phyloP scores from a whole-genome alignment of 1,139 yeast genomes.

The Nakaseomyces sp. region DNA sequence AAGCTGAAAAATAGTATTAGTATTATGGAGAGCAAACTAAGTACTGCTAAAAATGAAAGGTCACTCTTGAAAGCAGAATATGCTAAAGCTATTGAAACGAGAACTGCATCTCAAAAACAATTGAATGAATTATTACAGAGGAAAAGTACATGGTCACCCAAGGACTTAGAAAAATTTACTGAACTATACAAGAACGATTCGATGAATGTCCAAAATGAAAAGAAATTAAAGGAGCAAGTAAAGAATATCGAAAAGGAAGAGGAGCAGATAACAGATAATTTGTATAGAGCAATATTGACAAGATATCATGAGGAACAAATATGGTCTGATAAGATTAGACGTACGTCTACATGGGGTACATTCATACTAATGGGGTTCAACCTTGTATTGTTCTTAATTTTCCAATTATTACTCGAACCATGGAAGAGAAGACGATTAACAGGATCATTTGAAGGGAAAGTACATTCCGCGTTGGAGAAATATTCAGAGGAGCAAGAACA shows the following conservation, averaged over 20 bases:
- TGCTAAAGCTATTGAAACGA: conserved; percentile 51
- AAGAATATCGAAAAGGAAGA: conserved; percentile 52
- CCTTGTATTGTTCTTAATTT: conserved; percentile 63
- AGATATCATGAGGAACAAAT: conserved; percentile 95
- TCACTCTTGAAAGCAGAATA: conserved; percentile 46
- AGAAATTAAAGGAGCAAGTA: conserved; percentile 42
- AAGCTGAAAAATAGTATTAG: conserved; percentile 56
- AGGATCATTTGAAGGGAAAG: conserved; percentile 74
- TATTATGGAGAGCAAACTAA: conserved; percentile 41
- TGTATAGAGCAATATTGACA: conserved; percentile 71
- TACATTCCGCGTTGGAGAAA: conserved; percentile 45
- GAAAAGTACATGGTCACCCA: conserved; percentile 70
- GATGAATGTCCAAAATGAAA: conserved; percentile 55
- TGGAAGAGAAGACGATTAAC: conserved; percentile 82
- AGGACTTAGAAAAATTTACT: conserved; percentile 79
- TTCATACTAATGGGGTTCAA: conserved; percentile 85
- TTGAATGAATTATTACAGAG: conserved; percentile 83
- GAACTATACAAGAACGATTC: conserved; percentile 75
- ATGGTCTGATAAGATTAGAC: conserved; percentile 93
- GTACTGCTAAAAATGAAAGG: conserved; percentile 42
- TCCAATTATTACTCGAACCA: conserved; percentile 86
- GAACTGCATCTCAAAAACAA: conserved; percentile 72
- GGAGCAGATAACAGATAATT: conserved; percentile 59
- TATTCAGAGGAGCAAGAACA: conserved; percentile 22
- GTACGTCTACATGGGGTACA: conserved; percentile 97